Conservation (phyloP, 2,329 filamentous ascomycete genomes). For the Alternaria solani region DNA sequence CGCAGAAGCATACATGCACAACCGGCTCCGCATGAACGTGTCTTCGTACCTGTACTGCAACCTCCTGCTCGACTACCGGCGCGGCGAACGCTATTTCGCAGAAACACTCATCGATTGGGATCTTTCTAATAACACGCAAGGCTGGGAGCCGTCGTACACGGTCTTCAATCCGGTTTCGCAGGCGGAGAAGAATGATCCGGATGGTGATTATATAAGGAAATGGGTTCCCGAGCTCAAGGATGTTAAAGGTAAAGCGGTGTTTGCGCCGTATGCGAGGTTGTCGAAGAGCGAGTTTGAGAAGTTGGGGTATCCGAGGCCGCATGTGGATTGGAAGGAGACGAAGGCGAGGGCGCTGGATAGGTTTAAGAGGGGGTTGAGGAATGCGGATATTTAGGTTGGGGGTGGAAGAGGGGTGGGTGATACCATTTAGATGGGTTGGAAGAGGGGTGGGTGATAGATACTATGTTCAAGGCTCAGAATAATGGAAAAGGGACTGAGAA, state of each 20-base stretch:
- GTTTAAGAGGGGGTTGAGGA: slow-evolving; percentile 56
- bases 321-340: slow-evolving; percentile 56
- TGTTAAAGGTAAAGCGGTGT: slow-evolving; percentile 58
- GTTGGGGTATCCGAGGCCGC: slow-evolving; percentile 56
- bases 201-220: slow-evolving; percentile 51
- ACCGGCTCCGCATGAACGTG: slow-evolving; percentile 61
- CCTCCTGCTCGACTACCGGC: slow-evolving; percentile 59
- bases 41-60: slow-evolving; percentile 59
- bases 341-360: slow-evolving; percentile 54
- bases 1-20: slow-evolving; percentile 61
- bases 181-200: slow-evolving; percentile 50
- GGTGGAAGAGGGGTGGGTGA: too few species aligned
- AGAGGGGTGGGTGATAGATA: too few species aligned
- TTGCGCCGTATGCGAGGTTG: slow-evolving; percentile 57
- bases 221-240: slow-evolving; percentile 51
- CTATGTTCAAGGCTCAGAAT: too few species aligned
- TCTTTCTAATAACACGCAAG: slow-evolving; percentile 61
- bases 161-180: slow-evolving; percentile 56
- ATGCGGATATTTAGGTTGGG: slow-evolving; percentile 28
- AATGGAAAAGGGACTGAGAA: too few species aligned
- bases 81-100: slow-evolving; percentile 61
- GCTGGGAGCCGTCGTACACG: slow-evolving; percentile 62
- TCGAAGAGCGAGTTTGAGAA: slow-evolving; percentile 59
- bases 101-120: slow-evolving; percentile 60
- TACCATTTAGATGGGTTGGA: too few species aligned